Percentiles rank a stretch among this genome's conserved stretches.
Evolutionary conservation across 2,329 filamentous ascomycete species (phyloP).

Genomic region (Diaporthe sp.): DNA sequence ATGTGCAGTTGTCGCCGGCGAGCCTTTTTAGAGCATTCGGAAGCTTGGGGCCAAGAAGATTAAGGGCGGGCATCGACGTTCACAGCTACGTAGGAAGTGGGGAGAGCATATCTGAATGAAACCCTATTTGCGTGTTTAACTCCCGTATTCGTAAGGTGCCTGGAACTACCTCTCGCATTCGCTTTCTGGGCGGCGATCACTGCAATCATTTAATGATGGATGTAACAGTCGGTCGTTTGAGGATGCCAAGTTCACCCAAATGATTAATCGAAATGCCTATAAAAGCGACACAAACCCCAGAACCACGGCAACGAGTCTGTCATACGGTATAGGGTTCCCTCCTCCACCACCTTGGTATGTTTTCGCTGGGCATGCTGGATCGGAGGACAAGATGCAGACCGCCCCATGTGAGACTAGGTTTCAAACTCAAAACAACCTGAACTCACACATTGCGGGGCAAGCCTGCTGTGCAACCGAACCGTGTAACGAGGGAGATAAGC

Average conservation of each 20-base stretch:
- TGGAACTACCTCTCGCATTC: background rate
- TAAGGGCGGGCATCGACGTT: background rate
- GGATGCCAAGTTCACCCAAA: background rate
- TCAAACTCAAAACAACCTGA: background rate
- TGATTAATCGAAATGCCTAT: background rate
- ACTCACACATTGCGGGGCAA: background rate
- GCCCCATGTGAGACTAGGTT: background rate
- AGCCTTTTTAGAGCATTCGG: background rate
- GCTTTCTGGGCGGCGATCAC: background rate
- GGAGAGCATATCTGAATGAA: background rate
- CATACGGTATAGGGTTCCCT: background rate
- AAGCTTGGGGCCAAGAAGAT: background rate
- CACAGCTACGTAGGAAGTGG: background rate
- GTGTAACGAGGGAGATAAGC: background rate
- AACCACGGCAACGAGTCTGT: background rate
- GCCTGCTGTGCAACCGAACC: background rate
- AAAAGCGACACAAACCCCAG: background rate
- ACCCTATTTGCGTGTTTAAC: background rate
- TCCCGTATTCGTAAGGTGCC: slow-evolving; percentile 8
- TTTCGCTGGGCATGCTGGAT: background rate
- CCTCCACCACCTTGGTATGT: background rate
- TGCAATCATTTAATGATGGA: background rate
- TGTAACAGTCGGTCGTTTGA: background rate
- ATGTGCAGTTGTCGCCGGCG: background rate
- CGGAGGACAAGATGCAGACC: background rate